These are phyloP conservation scores for Leishmania braziliensis DNA, from an alignment of 208 protist species.

Conservation along the genomic window DNA sequence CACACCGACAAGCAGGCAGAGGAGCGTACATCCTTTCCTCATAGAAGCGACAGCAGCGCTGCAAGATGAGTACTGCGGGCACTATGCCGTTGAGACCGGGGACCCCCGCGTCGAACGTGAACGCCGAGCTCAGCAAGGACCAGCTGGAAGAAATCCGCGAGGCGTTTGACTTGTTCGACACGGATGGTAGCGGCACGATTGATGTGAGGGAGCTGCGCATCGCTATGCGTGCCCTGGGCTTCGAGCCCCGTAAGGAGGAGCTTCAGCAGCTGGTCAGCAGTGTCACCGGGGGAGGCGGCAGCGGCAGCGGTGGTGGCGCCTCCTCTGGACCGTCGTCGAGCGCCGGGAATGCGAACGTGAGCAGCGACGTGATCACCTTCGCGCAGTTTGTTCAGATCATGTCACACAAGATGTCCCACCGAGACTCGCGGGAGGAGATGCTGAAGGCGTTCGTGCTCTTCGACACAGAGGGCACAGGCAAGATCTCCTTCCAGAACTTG, in stretches of 20 bases:
- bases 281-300: slow-evolving; percentile 7
- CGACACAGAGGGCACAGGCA: slow-evolving; percentile 94
- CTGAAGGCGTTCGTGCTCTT: slow-evolving; percentile 96
- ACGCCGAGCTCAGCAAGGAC: slow-evolving; percentile 71
- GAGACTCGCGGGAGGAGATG: slow-evolving; percentile 95
- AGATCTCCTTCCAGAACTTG: slow-evolving; percentile 97
- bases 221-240: slow-evolving; percentile 94
- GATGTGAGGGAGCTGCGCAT: slow-evolving; percentile 94
- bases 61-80: slow-evolving; percentile 3
- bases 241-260: slow-evolving; percentile 94
- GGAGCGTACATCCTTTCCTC: background rate
- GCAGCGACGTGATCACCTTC: slow-evolving; percentile 69
- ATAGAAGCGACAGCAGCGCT: background rate
- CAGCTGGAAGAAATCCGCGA: slow-evolving; percentile 94
- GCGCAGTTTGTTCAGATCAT: slow-evolving; percentile 90
- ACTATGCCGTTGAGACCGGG: background rate
- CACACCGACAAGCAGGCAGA: slow-evolving; percentile 15
- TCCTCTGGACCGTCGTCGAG: background rate
- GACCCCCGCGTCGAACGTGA: slow-evolving; percentile 10
- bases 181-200: slow-evolving; percentile 94
- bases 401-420: slow-evolving; percentile 86
- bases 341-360: slow-evolving; percentile 1
- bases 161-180: slow-evolving; percentile 98
- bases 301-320: background rate
- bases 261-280: slow-evolving; percentile 83